Base-by-base conservation (phyloP, 768 basidiomycete species). In the Leccinum obscurum region DNA sequence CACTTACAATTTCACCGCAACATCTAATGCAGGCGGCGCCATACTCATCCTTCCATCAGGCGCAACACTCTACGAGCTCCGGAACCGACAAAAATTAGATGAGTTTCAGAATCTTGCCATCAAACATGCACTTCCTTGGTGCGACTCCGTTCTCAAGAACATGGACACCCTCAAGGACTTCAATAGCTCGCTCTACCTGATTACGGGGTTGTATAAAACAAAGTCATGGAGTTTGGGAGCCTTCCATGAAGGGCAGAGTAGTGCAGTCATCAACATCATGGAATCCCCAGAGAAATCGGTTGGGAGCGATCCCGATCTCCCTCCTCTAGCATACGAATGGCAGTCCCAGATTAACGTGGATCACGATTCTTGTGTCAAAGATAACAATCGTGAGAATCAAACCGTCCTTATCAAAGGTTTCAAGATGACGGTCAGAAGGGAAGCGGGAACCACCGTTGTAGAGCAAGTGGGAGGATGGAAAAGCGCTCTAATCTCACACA, bases 371-470 rank as follows among this genome's bases (percentile, higher is more conserved):
- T n/a, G n/a, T n/a, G n/a, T n/a, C n/a, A n/a, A n/a, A n/a, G n/a
- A n/a, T n/a, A n/a, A 48, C 20, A 3, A 28, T 3, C 13, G 39
- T 1, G 54, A 59, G 26, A 64, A 64, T 28, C 64, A 64, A 52
- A 63, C 61, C 3, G 15, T 64, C 17, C 14, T 64, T n/a, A 50
- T 64, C n/a, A 49, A 41, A 26, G 62, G 64, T 1, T 63, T 64
- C 54, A 56, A 50, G 35, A 50, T 63, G 4, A 51, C 52, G 11
- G 46, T 55, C n/a, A 62, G 55, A n/a, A 30, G 32, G 48, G 24
- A 0, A 17, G n/a, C 7, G 35, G 26, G 17, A 17, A 30, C 20
- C 46, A 5, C 37, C 8, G 41, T 61, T 26, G n/a, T 61, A n/a
- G 55, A 57, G 26, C 15, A n/a, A n/a, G n/a, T n/a, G n/a, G n/a